Evolutionary conservation across 164 flowering plant genomes (phyloP).

Genomic region (Taxillus chinensis): DNA sequence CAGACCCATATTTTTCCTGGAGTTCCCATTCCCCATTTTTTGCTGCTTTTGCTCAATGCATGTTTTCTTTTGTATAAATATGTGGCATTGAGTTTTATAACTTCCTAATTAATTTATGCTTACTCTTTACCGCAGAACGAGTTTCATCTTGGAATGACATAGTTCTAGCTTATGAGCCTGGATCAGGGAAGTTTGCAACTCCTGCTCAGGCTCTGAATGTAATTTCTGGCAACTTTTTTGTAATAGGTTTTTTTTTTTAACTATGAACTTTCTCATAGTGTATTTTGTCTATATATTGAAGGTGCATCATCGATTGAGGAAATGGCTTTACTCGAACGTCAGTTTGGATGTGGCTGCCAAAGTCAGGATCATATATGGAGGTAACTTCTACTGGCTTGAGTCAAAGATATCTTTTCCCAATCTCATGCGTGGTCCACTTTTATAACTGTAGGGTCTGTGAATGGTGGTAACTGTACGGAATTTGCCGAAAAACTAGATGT

Average conservation of each 20-base stretch:
- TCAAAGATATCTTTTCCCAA: too few relatives aligned
- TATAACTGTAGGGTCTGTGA: slow-evolving; percentile 52
- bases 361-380: slow-evolving; percentile 87
- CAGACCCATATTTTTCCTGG: too few relatives aligned
- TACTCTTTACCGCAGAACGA: slow-evolving; percentile 26
- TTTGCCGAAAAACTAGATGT: slow-evolving; percentile 61
- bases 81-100: too few relatives aligned
- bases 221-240: slow-evolving; percentile 18
- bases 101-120: background rate
- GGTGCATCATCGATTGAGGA: slow-evolving; percentile 66
- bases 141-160: slow-evolving; percentile 51
- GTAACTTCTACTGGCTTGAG: slow-evolving; percentile 23
- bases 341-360: slow-evolving; percentile 68
- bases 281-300: slow-evolving; percentile 5
- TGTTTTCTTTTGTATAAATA: too few relatives aligned
- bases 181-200: slow-evolving; percentile 86
- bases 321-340: slow-evolving; percentile 50
- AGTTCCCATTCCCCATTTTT: too few relatives aligned
- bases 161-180: slow-evolving; percentile 87
- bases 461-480: slow-evolving; percentile 68
- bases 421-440: too few relatives aligned
- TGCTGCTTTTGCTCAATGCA: too few relatives aligned
- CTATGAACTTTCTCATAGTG: background rate
- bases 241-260: background rate
- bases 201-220: slow-evolving; percentile 92